phyloP scores from a whole-genome alignment of 2,329 filamentous ascomycete species.

The Pseudogymnoascus sp. region DNA sequence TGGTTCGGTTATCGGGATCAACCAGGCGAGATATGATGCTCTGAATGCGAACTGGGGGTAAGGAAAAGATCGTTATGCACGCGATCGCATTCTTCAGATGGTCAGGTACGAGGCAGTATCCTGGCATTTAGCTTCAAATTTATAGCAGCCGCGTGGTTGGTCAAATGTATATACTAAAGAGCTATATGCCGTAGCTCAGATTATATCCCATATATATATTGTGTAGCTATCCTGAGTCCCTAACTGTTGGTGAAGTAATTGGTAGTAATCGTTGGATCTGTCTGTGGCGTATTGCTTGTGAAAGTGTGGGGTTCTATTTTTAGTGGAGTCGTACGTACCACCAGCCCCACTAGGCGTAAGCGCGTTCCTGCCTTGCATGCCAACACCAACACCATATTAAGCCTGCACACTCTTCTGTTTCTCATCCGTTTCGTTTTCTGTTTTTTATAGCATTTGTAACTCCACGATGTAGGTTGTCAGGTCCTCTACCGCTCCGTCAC shows the following conservation, averaged over 20 bases:
- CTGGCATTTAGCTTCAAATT: not conserved
- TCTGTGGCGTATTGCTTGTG: not conserved
- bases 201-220: not conserved
- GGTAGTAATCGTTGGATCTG: not conserved
- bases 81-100: not conserved
- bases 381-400: not conserved
- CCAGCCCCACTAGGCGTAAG: not conserved
- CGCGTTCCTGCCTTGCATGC: not conserved
- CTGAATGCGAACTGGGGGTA: conserved; percentile 31
- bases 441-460: not conserved
- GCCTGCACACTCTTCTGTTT: not conserved
- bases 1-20: conserved; percentile 42
- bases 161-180: not conserved
- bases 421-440: not conserved
- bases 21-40: conserved; percentile 34
- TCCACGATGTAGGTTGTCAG: not conserved
- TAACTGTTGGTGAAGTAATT: not conserved
- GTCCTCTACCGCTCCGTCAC: not conserved
- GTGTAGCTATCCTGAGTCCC: not conserved
- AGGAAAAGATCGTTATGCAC: not conserved
- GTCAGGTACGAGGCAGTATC: not conserved
- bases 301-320: not conserved
- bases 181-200: not conserved
- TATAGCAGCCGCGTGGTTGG: not conserved
- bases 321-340: not conserved